These are phyloP conservation scores for Penicillium oxalicum DNA, from an alignment of 2,329 filamentous ascomycete species.

Conservation along the genomic window DNA sequence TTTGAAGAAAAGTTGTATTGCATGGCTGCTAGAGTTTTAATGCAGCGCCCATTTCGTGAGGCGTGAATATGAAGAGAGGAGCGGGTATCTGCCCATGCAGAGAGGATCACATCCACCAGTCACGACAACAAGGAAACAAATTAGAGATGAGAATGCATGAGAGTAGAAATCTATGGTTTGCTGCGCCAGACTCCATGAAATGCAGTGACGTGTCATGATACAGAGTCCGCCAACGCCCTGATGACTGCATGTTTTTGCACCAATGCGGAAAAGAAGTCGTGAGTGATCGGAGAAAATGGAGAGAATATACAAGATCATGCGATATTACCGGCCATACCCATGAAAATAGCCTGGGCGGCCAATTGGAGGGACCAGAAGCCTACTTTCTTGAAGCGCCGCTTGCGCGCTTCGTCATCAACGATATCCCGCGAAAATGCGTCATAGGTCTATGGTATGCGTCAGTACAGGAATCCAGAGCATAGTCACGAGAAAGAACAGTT, in stretches of 20 bases:
- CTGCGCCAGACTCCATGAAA: slow-evolving; percentile 9
- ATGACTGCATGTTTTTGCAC: slow-evolving; percentile 1
- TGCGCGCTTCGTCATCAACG: slow-evolving; percentile 77
- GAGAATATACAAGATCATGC: slow-evolving; percentile 39
- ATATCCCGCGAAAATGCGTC: slow-evolving; percentile 90
- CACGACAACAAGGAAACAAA: no score
- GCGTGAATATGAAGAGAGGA: neutral
- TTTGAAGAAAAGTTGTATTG: no score
- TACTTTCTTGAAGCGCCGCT: slow-evolving; percentile 86
- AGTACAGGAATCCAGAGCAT: neutral
- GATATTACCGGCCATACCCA: slow-evolving; percentile 84
- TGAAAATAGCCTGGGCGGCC: slow-evolving; percentile 86
- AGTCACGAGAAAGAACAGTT: neutral
- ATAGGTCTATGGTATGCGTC: slow-evolving; percentile 57
- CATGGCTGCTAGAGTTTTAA: no score
- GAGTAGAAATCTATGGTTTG: slow-evolving; percentile 4
- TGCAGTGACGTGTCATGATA: slow-evolving; percentile 36
- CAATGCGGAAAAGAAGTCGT: neutral
- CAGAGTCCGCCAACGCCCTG: slow-evolving; percentile 45
- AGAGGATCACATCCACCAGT: neutral
- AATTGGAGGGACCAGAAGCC: slow-evolving; percentile 93
- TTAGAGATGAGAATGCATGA: neutral
- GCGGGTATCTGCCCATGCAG: neutral
- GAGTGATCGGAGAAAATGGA: slow-evolving; percentile 12
- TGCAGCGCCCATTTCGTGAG: no score